Base-by-base conservation (phyloP, 2,329 filamentous ascomycete genomes). In the Plectosphaerella sp. region DNA sequence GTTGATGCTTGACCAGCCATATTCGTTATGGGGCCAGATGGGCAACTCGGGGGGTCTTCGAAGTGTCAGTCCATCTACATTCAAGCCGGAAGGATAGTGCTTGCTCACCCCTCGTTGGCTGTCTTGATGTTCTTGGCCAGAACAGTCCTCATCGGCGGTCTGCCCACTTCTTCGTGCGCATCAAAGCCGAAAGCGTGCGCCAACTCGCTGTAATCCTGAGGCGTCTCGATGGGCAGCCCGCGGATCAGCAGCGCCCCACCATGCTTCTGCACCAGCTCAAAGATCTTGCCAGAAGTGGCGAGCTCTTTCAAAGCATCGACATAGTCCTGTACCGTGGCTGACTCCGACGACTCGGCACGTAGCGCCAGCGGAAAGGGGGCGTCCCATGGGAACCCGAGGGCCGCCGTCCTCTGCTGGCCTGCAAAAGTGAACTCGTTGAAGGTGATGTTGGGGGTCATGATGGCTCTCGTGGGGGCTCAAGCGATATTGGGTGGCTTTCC, bases 11-110 rank as follows among this genome's bases (percentile, higher is more conserved):
- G 66, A 68, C 67, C 66, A 69, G 1, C 68, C 68, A 33, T 70
- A 70, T 52, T 70, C 68, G 33, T 65, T 69, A 20, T 69, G 68
- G 5, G 67, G 67, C 67, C 65, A 72, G 22, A 70, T 71, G 0
- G 69, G 68, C n/a, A 71, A 55, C 16, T 68, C 65, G 8, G 68
- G 65, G 4, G 67, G 67, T 46, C 56, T 56, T 25, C 2, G 11
- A 15, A 2, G 4, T 1, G 2, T 48, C 20, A 48, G 45, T 25
- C 5, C n/a, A 25, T 12, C 20, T 10, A 5, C 9, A 25, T 15
- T 25, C 20, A 10, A 22, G 22, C 5, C 20, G 6, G 20, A 7
- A 15, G 2, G 2, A 22, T 3, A 18, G 36, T 33, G 4, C 28
- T 3, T 22, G 10, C 55, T 54, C 53, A 63, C 59, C 69, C 67